These are phyloP conservation scores for Eucalyptus shirleyi DNA, from an alignment of 345 rosid species.

Conservation along the genomic window DNA sequence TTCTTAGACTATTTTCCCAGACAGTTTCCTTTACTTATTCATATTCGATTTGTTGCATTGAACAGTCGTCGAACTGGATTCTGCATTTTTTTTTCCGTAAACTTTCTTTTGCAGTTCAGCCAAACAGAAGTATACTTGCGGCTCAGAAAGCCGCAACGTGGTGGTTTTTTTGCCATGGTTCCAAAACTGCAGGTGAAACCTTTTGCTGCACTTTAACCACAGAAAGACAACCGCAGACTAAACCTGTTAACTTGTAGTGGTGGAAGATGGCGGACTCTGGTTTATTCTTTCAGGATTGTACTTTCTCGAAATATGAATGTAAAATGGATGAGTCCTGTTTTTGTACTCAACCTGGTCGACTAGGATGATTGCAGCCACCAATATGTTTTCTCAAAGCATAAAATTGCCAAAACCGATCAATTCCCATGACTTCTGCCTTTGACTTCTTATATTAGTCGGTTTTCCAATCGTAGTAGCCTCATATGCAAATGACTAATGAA, in stretches of 20 bases:
- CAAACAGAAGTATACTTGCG: too few relatives aligned
- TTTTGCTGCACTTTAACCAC: background rate
- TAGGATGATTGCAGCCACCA: background rate
- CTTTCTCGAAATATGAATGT: background rate
- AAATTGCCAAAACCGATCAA: background rate
- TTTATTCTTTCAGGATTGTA: background rate
- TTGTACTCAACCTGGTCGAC: background rate
- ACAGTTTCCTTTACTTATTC: background rate
- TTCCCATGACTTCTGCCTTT: background rate
- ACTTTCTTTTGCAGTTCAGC: background rate
- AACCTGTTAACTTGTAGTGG: background rate
- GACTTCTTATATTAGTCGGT: background rate
- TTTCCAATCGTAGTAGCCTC: background rate
- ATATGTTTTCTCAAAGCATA: background rate
- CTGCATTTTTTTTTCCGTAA: background rate
- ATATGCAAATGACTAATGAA: background rate
- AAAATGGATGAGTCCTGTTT: background rate
- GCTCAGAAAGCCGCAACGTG: too few relatives aligned
- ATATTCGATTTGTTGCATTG: background rate
- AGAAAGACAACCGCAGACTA: background rate
- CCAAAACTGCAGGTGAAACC: too few relatives aligned
- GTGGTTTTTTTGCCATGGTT: too few relatives aligned
- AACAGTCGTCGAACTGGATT: background rate
- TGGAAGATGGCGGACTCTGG: background rate
- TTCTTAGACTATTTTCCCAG: background rate